Evolutionary conservation across 768 basidiomycete species (phyloP).

Genomic region (Lactarius psammicola): DNA sequence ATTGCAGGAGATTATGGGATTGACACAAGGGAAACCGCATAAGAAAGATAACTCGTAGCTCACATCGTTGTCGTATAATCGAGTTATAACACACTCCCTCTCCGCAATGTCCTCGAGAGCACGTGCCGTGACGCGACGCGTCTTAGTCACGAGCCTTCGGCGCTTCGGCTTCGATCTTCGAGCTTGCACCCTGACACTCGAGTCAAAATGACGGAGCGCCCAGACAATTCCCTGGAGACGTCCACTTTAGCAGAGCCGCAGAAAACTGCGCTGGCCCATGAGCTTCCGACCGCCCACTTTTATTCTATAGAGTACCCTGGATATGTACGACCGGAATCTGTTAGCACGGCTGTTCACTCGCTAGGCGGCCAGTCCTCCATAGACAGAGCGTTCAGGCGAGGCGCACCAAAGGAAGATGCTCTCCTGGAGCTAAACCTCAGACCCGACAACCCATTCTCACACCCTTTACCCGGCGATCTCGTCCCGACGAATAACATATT

Average conservation of each 20-base stretch:
- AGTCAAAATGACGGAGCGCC: slow-evolving; percentile 1
- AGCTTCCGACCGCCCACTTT: slow-evolving; percentile 58
- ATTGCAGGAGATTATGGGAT: slow-evolving; percentile 43
- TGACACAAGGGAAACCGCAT: slow-evolving; percentile 30
- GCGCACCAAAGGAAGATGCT: slow-evolving; percentile 57
- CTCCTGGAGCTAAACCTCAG: slow-evolving; percentile 76
- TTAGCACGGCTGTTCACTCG: slow-evolving; percentile 57
- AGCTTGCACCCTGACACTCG: background rate
- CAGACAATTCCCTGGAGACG: background rate
- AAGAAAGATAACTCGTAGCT: slow-evolving; percentile 20
- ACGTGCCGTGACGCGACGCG: slow-evolving; percentile 1
- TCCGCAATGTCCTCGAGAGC: no score
- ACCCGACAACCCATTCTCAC: slow-evolving; percentile 72
- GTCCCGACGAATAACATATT: slow-evolving; percentile 78
- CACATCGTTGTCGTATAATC: background rate
- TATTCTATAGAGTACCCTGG: slow-evolving; percentile 92
- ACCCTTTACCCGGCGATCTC: slow-evolving; percentile 81
- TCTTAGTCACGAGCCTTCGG: background rate
- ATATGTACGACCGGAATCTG: slow-evolving; percentile 64
- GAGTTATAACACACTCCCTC: background rate
- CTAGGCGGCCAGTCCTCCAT: slow-evolving; percentile 70
- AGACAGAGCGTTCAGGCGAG: slow-evolving; percentile 74
- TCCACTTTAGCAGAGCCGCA: background rate
- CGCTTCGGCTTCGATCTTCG: background rate
- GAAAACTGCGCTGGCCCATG: slow-evolving; percentile 38